A percentile compares a stretch with the other conserved stretches of the same genome.
phyloP scores from a whole-genome alignment of 352 stramenopile species.

The Thraustochytrium sp. region DNA sequence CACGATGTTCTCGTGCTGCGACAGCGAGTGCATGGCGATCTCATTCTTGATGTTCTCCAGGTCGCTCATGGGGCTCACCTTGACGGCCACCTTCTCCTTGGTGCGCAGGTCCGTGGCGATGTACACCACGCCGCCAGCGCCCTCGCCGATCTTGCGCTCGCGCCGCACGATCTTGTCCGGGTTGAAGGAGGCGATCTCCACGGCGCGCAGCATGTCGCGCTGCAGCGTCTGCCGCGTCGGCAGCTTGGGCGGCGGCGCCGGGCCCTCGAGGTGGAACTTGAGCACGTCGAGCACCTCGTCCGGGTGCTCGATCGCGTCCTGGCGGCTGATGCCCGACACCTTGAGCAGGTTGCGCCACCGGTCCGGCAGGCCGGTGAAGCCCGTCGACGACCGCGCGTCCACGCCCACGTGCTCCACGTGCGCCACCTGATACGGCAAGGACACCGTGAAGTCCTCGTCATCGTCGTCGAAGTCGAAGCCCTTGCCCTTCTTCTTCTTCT shows the following conservation, averaged over 20 bases:
- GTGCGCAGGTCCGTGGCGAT: constrained; percentile 49
- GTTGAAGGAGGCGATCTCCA: constrained; percentile 56
- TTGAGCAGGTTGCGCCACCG: constrained; percentile 58
- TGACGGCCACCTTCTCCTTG: constrained; percentile 55
- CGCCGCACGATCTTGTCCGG: constrained; percentile 47
- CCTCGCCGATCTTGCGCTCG: constrained; percentile 58
- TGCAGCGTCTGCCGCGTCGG: constrained; percentile 28
- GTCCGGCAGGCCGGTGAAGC: constrained; percentile 58
- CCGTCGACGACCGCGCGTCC: constrained; percentile 50
- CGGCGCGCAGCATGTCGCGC: constrained; percentile 48
- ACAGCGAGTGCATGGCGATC: constrained; percentile 60
- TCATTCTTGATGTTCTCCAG: constrained; percentile 62
- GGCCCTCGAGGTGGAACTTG: constrained; percentile 62
- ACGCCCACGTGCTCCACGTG: constrained; percentile 56
- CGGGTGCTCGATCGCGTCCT: constrained; percentile 60
- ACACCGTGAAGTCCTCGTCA: not conserved
- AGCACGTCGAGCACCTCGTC: constrained; percentile 62
- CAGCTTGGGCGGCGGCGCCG: constrained; percentile 45
- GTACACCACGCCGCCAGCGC: constrained; percentile 60
- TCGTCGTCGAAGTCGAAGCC: not conserved
- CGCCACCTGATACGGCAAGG: constrained; percentile 54
- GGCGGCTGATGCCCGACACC: constrained; percentile 61
- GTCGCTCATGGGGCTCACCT: constrained; percentile 53
- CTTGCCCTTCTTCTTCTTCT: not conserved
- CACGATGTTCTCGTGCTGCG: constrained; percentile 59